phyloP scores from a whole-genome alignment of 176 grass and related monocot genomes.

The Thinopyrum elongatum region DNA sequence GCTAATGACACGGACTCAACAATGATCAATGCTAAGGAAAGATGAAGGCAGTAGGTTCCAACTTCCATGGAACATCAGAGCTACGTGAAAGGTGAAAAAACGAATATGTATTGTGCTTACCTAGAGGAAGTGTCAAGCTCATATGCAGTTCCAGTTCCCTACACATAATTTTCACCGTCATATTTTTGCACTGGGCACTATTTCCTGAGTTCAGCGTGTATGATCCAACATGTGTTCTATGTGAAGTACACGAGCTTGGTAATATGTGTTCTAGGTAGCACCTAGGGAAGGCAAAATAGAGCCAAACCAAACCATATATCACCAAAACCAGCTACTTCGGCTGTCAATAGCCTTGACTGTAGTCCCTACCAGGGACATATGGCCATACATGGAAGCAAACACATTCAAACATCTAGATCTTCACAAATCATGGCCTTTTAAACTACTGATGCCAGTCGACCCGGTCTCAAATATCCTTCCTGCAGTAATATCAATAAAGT shows the following conservation, averaged over 20 bases:
- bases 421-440: constrained; percentile 54
- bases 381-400: constrained; percentile 69
- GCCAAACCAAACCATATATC: constrained; percentile 23
- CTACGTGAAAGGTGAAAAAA: too few relatives aligned
- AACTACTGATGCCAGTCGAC: constrained; percentile 81
- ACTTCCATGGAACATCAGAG: too few relatives aligned
- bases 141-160: too few relatives aligned
- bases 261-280: constrained; percentile 15
- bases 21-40: too few relatives aligned
- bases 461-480: constrained; percentile 87
- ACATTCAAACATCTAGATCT: constrained; percentile 71
- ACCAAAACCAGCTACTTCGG: constrained; percentile 80
- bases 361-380: constrained; percentile 77
- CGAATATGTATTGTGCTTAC: too few relatives aligned
- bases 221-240: constrained; percentile 26
- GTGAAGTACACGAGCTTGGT: constrained; percentile 25
- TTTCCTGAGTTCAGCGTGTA: not conserved
- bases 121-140: too few relatives aligned
- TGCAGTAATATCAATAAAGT: constrained; percentile 34
- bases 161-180: too few relatives aligned
- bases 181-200: not conserved
- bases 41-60: too few relatives aligned
- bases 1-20: too few relatives aligned
- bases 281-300: not conserved
- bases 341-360: constrained; percentile 77